Base-by-base conservation (phyloP, 2,329 filamentous ascomycete species). In the Botrytis paeoniae region DNA sequence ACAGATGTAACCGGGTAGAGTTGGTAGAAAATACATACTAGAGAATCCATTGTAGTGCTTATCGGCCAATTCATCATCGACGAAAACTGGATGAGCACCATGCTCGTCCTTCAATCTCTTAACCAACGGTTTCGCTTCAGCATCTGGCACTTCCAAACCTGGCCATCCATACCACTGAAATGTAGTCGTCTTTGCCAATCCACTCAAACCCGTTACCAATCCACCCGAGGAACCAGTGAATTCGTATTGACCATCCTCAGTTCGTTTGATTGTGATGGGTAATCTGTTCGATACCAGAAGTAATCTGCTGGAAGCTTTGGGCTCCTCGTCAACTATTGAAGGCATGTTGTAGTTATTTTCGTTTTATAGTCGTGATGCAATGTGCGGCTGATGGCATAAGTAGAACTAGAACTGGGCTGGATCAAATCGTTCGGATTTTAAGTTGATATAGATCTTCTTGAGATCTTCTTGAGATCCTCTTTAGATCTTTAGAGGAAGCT, bases 161-260 rank as follows among this genome's bases (percentile, higher is more conserved):
- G 96, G 95, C 95, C 96, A 98, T 78, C 96, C 96, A 83, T 98
- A 98, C 96, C 96, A 99, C 83, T 96, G 93, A 83, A 98, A 98
- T 78, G 91, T 95, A 39, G 94, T 97, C 45, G 93, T 92, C 84
- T 98, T 98, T 79, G 93, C 92, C 73, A 98, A 85, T 39, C 96
- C 96, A 77, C 93, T 97, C 75, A 99, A 86, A 32, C 96, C 96
- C 69, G 94, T 97, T 79, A 98, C 96, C 59, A 99, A 89, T 59
- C 96, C 96, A 73, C 96, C 96, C 2, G 96, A 98, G 64, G 95
- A 98, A 93, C 98, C 97, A 81, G 92, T 94, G 83, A 97, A 97
- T 80, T 91, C 89, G 85, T 97, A 99, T 82, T 92, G 92, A 79
- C 94, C 95, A 86, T 97, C 93, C 70, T 96, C 93, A 70, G 92